Base-by-base conservation (phyloP, 106 monocot species). In the Platanthera zijinensis region DNA sequence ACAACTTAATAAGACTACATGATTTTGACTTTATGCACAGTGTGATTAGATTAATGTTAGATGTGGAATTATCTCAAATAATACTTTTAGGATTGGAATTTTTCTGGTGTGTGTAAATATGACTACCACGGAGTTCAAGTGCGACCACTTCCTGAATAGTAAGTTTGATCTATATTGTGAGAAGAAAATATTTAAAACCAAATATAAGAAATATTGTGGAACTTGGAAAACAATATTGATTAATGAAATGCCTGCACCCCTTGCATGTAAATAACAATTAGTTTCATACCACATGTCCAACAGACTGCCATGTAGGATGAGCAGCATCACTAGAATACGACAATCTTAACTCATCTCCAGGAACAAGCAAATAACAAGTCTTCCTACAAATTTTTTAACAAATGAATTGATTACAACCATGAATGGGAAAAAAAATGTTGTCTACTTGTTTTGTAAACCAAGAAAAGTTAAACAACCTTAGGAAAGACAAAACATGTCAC, bases 61-160 rank as follows among this genome's bases (percentile, higher is more conserved):
- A n/a, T n/a, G n/a, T n/a, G n/a, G n/a, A n/a, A n/a, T n/a, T n/a
- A n/a, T n/a, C n/a, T n/a, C n/a, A n/a, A n/a, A n/a, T n/a, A n/a
- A n/a, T n/a, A n/a, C n/a, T n/a, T n/a, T n/a, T n/a, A n/a, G n/a
- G n/a, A n/a, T n/a, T n/a, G n/a, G n/a, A n/a, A n/a, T n/a, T n/a
- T n/a, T n/a, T n/a, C n/a, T n/a, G n/a, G n/a, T n/a, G n/a, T n/a
- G n/a, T n/a, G n/a, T n/a, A n/a, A n/a, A n/a, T n/a, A n/a, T 94
- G 94, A 80, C 87, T 92, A 75, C 92, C 94, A 79, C 99, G 94
- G 63, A 99, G 92, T 77, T 99, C 99, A 82, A 99, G 90, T 69
- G 99, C 99, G 76, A 99, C 99, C 84, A 94, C 99, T 77, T 99
- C 99, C 57, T 94, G 94, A 78, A 94, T 90, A 76, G 99, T 99